These are phyloP conservation scores for carrot (Daucus carota) DNA, from an alignment of 129 eudicot genomes.

Conservation along the genomic window DH1_v3.0 NC_030387.2:34468001-34468500, in stretches of 20 bases:
- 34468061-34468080: not conserved
- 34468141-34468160: not conserved
- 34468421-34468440: constrained; percentile 17
- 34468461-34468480: constrained; percentile 21
- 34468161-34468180: not conserved
- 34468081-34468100: not conserved
- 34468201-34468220: not conserved
- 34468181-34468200: not conserved
- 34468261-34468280: no score
- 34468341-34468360: constrained; percentile 34
- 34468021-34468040: no score
- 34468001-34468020: no score
- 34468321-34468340: constrained; percentile 11
- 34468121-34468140: not conserved
- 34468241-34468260: constrained; percentile 1
- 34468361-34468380: constrained; percentile 25
- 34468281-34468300: no score
- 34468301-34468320: no score
- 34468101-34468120: not conserved
- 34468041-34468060: not conserved
- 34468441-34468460: constrained; percentile 20
- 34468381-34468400: constrained; percentile 27
- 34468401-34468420: constrained; percentile 29
- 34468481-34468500: constrained; percentile 17
- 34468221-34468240: constrained; percentile 11